Conservation (phyloP, 2,329 filamentous ascomycete genomes). For the Thelonectria olida region DNA sequence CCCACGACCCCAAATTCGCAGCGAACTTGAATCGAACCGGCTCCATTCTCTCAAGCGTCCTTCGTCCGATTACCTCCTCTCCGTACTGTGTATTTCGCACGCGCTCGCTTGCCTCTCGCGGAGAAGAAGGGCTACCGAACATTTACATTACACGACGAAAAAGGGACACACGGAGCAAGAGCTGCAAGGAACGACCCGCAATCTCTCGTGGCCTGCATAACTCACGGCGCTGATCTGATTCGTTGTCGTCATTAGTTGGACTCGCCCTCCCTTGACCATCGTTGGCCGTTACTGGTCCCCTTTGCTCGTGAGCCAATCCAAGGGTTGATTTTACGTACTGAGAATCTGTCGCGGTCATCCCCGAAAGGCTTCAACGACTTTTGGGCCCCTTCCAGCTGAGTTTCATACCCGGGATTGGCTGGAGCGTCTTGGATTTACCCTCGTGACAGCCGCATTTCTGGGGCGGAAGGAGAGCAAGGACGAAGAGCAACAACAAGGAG, state of each 20-base stretch:
- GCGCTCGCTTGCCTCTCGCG: constrained; percentile 17
- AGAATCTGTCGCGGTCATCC: constrained; percentile 36
- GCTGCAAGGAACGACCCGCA: constrained; percentile 41
- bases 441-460: constrained; percentile 6
- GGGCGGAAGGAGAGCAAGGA: constrained; percentile 12
- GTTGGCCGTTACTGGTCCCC: constrained; percentile 24
- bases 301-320: constrained; percentile 39
- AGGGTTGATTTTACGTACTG: constrained; percentile 40
- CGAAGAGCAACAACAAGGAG: not conserved
- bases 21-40: constrained; percentile 22
- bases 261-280: not conserved
- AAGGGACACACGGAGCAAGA: constrained; percentile 11
- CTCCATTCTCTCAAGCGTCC: constrained; percentile 30
- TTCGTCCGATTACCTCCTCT: not conserved
- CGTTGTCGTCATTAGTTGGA: constrained; percentile 16
- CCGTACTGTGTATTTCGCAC: constrained; percentile 12
- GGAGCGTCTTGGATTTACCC: constrained; percentile 20
- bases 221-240: constrained; percentile 32
- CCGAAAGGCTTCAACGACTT: constrained; percentile 28
- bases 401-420: constrained; percentile 36
- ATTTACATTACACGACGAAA: constrained; percentile 15
- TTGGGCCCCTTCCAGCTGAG: constrained; percentile 27
- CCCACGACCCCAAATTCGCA: constrained; percentile 22
- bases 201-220: constrained; percentile 28
- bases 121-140: not conserved